These are phyloP conservation scores for Pilaira anomala DNA, from an alignment of 192 early-diverging fungal species.

Conservation along the genomic window DNA sequence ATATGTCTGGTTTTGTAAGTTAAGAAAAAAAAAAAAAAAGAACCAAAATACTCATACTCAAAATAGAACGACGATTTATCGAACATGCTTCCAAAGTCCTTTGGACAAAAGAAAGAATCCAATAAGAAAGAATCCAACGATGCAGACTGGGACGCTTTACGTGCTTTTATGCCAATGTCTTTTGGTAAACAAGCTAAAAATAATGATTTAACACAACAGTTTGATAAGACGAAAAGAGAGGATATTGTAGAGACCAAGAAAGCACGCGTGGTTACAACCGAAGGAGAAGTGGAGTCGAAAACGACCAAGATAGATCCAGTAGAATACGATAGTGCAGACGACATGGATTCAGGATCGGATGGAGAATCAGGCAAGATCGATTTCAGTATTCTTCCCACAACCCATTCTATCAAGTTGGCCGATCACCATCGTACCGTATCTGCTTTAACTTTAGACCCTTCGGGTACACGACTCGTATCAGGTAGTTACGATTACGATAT, in stretches of 20 bases:
- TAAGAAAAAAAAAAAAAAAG: no score
- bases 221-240: conserved; percentile 39
- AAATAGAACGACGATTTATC: conserved; percentile 48
- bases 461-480: conserved; percentile 72
- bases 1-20: no score
- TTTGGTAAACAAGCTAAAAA: conserved; percentile 47
- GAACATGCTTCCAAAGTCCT: conserved; percentile 43
- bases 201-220: conserved; percentile 17
- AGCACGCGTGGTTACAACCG: not conserved
- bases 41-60: not conserved
- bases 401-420: conserved; percentile 62
- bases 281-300: conserved; percentile 9
- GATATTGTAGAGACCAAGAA: not conserved
- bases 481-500: conserved; percentile 80
- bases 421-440: conserved; percentile 73
- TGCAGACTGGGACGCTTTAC: conserved; percentile 39
- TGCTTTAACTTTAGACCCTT: conserved; percentile 77
- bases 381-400: conserved; percentile 54
- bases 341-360: conserved; percentile 38
- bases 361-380: conserved; percentile 26
- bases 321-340: conserved; percentile 39
- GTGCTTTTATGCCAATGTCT: conserved; percentile 48
- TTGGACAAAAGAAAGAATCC: conserved; percentile 37
- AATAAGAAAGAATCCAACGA: conserved; percentile 30
- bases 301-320: conserved; percentile 17